A percentile compares a stretch with the other conserved stretches of the same genome.
These are phyloP conservation scores for Sclerotinia sclerotiorum DNA, from an alignment of 2,329 filamentous ascomycete species.

Conservation along the genomic window DNA sequence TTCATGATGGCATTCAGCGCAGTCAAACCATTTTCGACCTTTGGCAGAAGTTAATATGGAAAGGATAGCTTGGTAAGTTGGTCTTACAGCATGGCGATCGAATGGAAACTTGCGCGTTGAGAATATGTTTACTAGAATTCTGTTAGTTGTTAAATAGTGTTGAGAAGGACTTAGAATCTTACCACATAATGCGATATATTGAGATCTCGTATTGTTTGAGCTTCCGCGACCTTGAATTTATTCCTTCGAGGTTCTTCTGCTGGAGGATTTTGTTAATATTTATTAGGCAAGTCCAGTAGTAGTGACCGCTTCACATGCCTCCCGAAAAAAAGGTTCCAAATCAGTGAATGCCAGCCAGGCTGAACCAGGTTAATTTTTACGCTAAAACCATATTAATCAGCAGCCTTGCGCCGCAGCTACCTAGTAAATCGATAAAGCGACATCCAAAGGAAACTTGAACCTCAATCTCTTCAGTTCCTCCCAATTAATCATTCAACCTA, in stretches of 20 bases:
- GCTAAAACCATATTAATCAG: conserved; percentile 3
- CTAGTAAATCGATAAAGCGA: not conserved
- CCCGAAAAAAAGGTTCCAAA: conserved; percentile 3
- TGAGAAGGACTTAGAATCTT: conserved; percentile 16
- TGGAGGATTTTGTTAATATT: not conserved
- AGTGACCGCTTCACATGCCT: conserved; percentile 3
- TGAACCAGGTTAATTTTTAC: conserved; percentile 2
- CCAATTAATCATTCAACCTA: conserved; percentile 22
- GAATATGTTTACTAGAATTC: conserved; percentile 79
- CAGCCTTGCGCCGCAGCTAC: conserved; percentile 24
- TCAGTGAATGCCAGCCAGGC: not conserved
- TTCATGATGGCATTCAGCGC: conserved; percentile 89
- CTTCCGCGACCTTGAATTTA: not conserved
- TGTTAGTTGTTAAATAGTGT: conserved; percentile 22
- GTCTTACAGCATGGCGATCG: conserved; percentile 88
- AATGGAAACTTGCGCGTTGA: conserved; percentile 97
- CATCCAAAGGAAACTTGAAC: conserved; percentile 9
- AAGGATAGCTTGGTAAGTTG: not conserved
- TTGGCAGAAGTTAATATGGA: conserved; percentile 19
- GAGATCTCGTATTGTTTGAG: not conserved
- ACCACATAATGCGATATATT: conserved; percentile 37
- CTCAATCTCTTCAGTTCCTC: conserved; percentile 20
- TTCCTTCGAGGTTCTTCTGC: not conserved
- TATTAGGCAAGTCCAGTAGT: not conserved
- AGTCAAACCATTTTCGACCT: conserved; percentile 99